Evolutionary conservation across 2,329 filamentous ascomycete genomes (phyloP).

Genomic region (Clarireedia homoeocarpa): DNA sequence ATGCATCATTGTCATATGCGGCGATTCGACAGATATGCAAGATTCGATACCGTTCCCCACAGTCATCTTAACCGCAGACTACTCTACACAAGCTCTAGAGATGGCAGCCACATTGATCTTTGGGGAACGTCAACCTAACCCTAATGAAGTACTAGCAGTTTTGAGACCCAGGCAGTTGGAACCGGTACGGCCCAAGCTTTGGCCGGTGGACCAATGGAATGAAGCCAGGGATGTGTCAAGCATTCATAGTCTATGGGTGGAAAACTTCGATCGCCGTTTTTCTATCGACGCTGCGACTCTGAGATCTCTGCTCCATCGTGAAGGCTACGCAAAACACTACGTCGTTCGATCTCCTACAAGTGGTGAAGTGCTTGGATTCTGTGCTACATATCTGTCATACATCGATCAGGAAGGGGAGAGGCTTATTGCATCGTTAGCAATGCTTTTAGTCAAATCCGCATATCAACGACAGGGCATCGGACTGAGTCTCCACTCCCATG

Average conservation of each 20-base stretch:
- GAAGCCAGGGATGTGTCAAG: slow-evolving; percentile 23
- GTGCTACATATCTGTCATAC: slow-evolving; percentile 52
- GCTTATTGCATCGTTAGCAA: slow-evolving; percentile 48
- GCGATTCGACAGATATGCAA: slow-evolving; percentile 34
- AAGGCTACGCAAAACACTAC: slow-evolving; percentile 51
- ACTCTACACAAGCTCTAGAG: slow-evolving; percentile 40
- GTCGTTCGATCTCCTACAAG: slow-evolving; percentile 42
- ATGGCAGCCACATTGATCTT: slow-evolving; percentile 46
- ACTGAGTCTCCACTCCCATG: slow-evolving; percentile 43
- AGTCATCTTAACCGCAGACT: slow-evolving; percentile 42
- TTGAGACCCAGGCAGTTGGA: neutral
- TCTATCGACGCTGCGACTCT: slow-evolving; percentile 37
- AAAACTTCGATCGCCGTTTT: slow-evolving; percentile 32
- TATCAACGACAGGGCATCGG: slow-evolving; percentile 45
- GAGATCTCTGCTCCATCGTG: slow-evolving; percentile 41
- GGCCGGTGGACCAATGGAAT: slow-evolving; percentile 27
- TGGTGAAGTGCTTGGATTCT: slow-evolving; percentile 45
- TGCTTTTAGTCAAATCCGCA: slow-evolving; percentile 43
- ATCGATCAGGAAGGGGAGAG: slow-evolving; percentile 43
- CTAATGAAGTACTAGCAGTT: neutral
- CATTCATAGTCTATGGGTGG: slow-evolving; percentile 23
- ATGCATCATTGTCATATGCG: slow-evolving; percentile 46
- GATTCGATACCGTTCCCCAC: slow-evolving; percentile 41
- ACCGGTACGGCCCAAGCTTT: slow-evolving; percentile 16
- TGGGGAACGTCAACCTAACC: slow-evolving; percentile 27